Evolutionary conservation across 2,329 filamentous ascomycete species (phyloP), one percentile per base, ranked within the genome.

Genomic region (Fusarium penzigii): DNA sequence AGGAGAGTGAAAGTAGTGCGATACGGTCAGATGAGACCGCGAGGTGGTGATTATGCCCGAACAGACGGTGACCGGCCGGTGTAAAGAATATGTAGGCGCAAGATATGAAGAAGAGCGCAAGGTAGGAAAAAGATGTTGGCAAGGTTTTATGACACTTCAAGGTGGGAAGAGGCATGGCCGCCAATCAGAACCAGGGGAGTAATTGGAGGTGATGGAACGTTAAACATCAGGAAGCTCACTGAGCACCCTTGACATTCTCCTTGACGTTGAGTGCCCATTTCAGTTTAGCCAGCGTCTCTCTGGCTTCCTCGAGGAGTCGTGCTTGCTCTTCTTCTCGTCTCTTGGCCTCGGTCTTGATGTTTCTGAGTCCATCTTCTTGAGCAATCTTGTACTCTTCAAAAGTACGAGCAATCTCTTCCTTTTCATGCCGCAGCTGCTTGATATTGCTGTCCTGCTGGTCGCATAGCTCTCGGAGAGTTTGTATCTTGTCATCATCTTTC

Each of bases 361-460:
- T 72, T 34, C 74, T 75, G 46, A 91, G 74, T 39, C 78, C 75
- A n/a, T 79, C 74, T 54, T 88, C 84, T 63, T 89, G 85, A 59
- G 82, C 77, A 50, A 71, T 67, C 68, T 87, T 88, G 72, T 90
- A 89, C 43, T 75, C 75, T 44, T 84, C 81, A 71, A 88, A 89
- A 57, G 82, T 73, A 43, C 72, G 72, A 14, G 72, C 70, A 53
- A 91, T 84, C 14, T 81, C 80, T 29, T 82, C 79, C 63, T 89
- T 88, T 63, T 88, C 80, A 44, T 79, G 77, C 52, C 73, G 72
- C 20, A 86, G 73, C 52, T 83, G 77, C 51, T 82, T 80, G 52
- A 89, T 80, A 62, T 90, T 88, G 63, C 81, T 79, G 58, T 88
- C 82, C 66, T 90, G 85, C 70, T 92, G 88, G 58, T 90, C 87